Evolutionary conservation across 108 stramenopile genomes (phyloP), one percentile per base, ranked within the genome.

Genomic region (Schizochytrium sp.): DNA sequence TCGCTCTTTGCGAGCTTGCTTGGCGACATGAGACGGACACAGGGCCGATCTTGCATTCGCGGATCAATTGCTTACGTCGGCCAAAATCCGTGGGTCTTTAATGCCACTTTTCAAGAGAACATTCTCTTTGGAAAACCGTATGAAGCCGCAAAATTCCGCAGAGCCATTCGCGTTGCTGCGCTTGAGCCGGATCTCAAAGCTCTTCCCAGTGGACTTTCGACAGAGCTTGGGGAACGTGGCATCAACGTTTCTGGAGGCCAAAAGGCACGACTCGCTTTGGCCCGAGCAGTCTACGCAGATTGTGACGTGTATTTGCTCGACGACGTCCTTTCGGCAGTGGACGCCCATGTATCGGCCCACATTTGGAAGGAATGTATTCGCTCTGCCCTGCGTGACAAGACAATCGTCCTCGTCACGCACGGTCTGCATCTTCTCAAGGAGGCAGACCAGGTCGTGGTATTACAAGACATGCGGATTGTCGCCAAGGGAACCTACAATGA

Each of bases 211-310:
- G 90, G 94, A 19, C 91, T 93, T 60, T 5, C 58, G 60, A 94
- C 94, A 5, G 88, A 93, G 48, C 88, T 94, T 16, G 94, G 94
- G 5, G 94, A 94, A 87, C 90, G 93, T 23, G 94, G 94, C 25
- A 90, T 94, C 89, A 92, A 87, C 55, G 90, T 94, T 23, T 92
- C 91, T 0, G 94, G 94, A 6, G 96, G 96, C 18, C 95, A 96
- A 72, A 92, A 93, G 87, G 92, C 93, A 5, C 92, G 92, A 18
- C 53, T 95, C 8, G 87, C 89, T 44, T 59, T 92, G 16, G 94
- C 94, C 3, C 91, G 94, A 5, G 93, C 93, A 5, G 88, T 93
- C 25, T 94, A 94, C 89, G 47, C 87, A 21, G 76, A 92, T 58
- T 59, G 90, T 1, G 88, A 91, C 34, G 44, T 94, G 12, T 88